Base-by-base conservation (phyloP, 1,284 basidiomycete species). In the Bjerkandera adusta region DNA sequence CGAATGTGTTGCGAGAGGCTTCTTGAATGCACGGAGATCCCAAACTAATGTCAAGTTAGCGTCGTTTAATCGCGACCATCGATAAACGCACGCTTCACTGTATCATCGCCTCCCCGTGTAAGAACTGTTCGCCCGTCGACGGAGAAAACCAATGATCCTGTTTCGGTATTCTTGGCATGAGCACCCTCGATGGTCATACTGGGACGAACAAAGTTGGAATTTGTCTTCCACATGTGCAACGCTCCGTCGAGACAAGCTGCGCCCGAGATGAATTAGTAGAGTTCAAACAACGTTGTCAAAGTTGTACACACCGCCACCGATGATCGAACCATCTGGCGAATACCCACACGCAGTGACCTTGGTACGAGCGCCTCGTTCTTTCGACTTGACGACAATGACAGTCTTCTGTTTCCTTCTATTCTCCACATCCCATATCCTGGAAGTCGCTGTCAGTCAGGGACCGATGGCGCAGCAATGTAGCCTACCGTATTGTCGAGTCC, bases 321-420 rank as follows among this genome's bases (percentile, higher is more conserved):
- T 92, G 55, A 86, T 68, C 54, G 77, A 85, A 25, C 89, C 94
- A 66, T 97, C 93, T 12, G 77, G 77, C 40, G 89, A 92, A 69
- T 93, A 97, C 16, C 81, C 81, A 61, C 92, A 95, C 4, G 87
- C 68, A 4, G 89, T 91, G 12, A 99, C 87, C 62, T 93, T 94
- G 10, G 96, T 98, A 53, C 94, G 78, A 13, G 91, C 87, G n/a
- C 97, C 97, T 40, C 95, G 77, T 56, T 96, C 92, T 65, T 96
- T 97, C 15, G 92, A 95, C 68, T 95, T 96, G 55, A 97, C 89
- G 8, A 97, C 93, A 55, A 99, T 94, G 27, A 97, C 92, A 0
- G 83, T 80, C 69, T 93, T 93, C 63, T 97, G 94, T 65, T 95
- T 95, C 37, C 86, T 79, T 58, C 83, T 87, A 58, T 92, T 83